Evolutionary conservation across 257 asterid species (phyloP), one percentile per base, ranked within the genome.

Genomic region (Gardenia jasminoides): DNA sequence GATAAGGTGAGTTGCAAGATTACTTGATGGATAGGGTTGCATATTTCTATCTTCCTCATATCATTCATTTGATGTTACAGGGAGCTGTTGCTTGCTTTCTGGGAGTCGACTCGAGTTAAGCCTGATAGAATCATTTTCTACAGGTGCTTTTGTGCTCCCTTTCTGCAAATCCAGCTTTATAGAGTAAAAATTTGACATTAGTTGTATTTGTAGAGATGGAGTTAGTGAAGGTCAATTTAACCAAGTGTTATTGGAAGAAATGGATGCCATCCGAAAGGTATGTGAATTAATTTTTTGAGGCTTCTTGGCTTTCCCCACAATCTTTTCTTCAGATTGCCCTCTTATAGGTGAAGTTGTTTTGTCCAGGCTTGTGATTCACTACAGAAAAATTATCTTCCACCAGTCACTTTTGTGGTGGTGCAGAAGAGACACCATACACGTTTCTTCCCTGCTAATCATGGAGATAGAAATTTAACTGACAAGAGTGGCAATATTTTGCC

Each of bases 391-490:
- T 95, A 93, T 74, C 9, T 81, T 74, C 99, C 99, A 0, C 82
- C 50, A 28, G 82, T 93, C 2, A 94, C 99, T 16, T 93, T 94
- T 72, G 82, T 94, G 3, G 99, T 94, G 43, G 99, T 93, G 76
- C 99, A 94, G 79, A 94, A 94, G 91, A 88, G 99, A 64, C 99
- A 94, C 67, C 98, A 94, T 67, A 93, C 99, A 0, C 97, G 99
- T 1, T 87, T 95, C 22, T 95, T 95, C 70, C 83, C 99, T 31
- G 86, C 70, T 5, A 76, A 76, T 58, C 95, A 90, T 48, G n/a
- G 75, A 2, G 93, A 91, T 67, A 83, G 84, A 9, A 1, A 8
- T 0, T 2, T 79, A 4, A 90, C 94, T 0, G 98, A 95, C 81
- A 90, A 22, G 87, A 95, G 99, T 81, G 97, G 98, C 30, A 95